Base-by-base conservation (phyloP, 495 filamentous ascomycete genomes). In the Sabuloglossum arenarium region DNA sequence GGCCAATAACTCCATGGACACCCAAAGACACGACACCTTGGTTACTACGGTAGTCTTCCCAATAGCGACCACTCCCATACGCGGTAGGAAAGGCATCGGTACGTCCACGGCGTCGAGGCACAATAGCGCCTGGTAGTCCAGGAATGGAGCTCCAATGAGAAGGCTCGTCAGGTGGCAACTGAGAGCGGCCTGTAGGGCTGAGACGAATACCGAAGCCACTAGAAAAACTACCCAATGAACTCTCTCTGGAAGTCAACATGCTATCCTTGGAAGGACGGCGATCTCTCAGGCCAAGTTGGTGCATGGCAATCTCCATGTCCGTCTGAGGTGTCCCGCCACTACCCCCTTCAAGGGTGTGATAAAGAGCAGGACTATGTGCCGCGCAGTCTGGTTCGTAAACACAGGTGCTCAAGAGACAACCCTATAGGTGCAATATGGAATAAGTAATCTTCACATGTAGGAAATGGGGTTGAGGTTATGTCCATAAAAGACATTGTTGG, bases 1-100 rank as follows among this genome's bases (percentile, higher is more conserved):
- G 64, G 11, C 64, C 64, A 57, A 66, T 60, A 42, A 62, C 64
- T 24, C 64, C 64, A 19, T 62, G 64, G 46, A 54, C 59, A 42
- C 47, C 34, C 55, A 43, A 37, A 37, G 53, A 16, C 28, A 30
- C 23, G 8, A 30, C 28, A 3, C 47, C 47, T 30, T 51, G 47
- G 12, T 30, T 51, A 29, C 16, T 51, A 12, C 47, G 47, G 16
- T 51, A 51, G 28, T 51, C 47, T 51, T 51, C 47, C 23, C 23
- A 51, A n/a, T 51, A 51, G 5, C 47, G 47, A 12, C 47, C 28
- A 6, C 6, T 54, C 12, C 53, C 53, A 54, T 37, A 54, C 16
- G 53, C 25, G 5, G 37, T 27, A 37, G 53, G 23, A 37, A 25
- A 37, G 31, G 16, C 30, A 19, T 43, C 37, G 28, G 30, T 54